phyloP scores from a whole-genome alignment of 306 rosid genomes.

The Nissolia schottii region DNA sequence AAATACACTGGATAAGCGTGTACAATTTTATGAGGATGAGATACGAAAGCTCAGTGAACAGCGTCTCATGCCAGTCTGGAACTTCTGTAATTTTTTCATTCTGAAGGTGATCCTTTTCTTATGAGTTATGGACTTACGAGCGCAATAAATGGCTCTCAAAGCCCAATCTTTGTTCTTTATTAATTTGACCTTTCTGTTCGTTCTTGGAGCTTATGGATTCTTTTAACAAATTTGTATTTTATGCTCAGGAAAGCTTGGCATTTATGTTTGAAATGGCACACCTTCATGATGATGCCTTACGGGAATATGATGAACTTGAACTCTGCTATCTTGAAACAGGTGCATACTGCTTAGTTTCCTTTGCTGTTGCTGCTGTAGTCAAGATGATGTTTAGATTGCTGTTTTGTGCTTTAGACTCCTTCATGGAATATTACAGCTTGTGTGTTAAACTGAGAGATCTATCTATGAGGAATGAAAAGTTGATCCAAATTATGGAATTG shows the following conservation, averaged over 20 bases:
- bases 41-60: slow-evolving; percentile 98
- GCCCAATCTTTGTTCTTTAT: slow-evolving; percentile 9
- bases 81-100: slow-evolving; percentile 96
- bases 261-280: slow-evolving; percentile 97
- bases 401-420: background rate
- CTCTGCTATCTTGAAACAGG: slow-evolving; percentile 98
- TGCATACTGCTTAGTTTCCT: slow-evolving; percentile 31
- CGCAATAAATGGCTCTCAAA: slow-evolving; percentile 24
- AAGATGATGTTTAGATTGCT: slow-evolving; percentile 11
- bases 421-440: slow-evolving; percentile 1
- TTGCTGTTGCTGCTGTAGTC: slow-evolving; percentile 24
- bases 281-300: slow-evolving; percentile 93
- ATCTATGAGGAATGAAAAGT: slow-evolving; percentile 20
- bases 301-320: slow-evolving; percentile 95
- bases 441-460: slow-evolving; percentile 8
- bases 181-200: background rate
- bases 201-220: slow-evolving; percentile 27
- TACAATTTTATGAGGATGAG: slow-evolving; percentile 96
- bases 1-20: slow-evolving; percentile 95
- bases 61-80: slow-evolving; percentile 97
- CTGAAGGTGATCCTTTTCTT: slow-evolving; percentile 67
- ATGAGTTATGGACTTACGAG: slow-evolving; percentile 22
- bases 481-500: slow-evolving; percentile 16
- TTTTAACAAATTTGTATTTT: slow-evolving; percentile 22
- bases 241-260: slow-evolving; percentile 93